These are phyloP conservation scores for Fragilariopsis cylindrus DNA, from an alignment of 108 stramenopile species.

Conservation along the genomic window DNA sequence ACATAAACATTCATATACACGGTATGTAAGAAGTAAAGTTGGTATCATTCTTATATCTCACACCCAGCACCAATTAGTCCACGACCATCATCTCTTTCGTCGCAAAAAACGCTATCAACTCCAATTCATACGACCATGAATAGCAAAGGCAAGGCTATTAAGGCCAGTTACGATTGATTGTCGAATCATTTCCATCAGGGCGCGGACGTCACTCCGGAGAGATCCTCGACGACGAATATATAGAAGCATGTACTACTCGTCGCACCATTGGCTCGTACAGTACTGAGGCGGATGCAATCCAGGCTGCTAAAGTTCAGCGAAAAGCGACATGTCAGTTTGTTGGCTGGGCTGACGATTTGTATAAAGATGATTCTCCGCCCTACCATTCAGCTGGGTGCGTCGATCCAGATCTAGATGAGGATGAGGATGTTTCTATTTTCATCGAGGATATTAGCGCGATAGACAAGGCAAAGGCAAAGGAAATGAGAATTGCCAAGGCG, in stretches of 20 bases:
- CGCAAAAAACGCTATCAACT: no score
- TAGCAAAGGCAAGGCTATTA: no score
- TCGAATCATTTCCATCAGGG: not conserved
- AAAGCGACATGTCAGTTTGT: not conserved
- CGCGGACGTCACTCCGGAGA: not conserved
- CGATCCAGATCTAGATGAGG: not conserved
- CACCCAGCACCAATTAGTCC: no score
- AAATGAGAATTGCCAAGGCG: no score
- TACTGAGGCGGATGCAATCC: constrained; percentile 1
- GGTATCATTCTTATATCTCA: no score
- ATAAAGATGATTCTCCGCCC: not conserved
- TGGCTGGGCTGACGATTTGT: not conserved
- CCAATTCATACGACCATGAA: no score
- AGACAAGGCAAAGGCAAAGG: not conserved
- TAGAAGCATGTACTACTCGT: not conserved
- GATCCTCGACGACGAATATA: not conserved
- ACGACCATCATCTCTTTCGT: no score
- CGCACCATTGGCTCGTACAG: not conserved
- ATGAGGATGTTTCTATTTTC: constrained; percentile 4
- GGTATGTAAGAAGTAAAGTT: no score
- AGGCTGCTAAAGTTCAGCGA: constrained; percentile 2
- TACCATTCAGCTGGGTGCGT: not conserved
- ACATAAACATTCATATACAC: no score
- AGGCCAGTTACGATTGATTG: not conserved
- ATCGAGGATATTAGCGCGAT: not conserved